Evolutionary conservation across 495 filamentous ascomycete species (phyloP).

Genomic region (Xylaria castorea): DNA sequence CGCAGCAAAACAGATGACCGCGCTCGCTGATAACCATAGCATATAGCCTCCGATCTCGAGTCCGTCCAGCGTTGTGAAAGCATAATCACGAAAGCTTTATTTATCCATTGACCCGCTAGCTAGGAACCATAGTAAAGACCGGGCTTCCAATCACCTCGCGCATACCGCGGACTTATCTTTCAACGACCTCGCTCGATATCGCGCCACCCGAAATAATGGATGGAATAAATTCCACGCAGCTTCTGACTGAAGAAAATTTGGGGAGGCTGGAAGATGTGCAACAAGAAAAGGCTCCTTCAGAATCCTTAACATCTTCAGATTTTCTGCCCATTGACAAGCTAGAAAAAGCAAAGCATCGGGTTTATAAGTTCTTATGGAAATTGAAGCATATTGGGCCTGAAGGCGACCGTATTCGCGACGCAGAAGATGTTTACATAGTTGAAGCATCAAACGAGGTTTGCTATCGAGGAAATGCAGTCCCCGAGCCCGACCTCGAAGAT

Average conservation of each 20-base stretch:
- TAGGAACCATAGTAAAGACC: neutral
- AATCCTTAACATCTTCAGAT: neutral
- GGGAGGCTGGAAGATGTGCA: neutral
- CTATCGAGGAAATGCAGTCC: conserved; percentile 5
- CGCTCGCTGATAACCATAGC: neutral
- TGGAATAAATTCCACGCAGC: neutral
- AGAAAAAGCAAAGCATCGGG: neutral
- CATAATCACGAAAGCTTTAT: neutral
- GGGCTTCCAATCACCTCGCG: neutral
- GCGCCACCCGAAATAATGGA: neutral
- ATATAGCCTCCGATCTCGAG: neutral
- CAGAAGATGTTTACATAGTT: neutral
- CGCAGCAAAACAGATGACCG: neutral
- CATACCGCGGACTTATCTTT: too few relatives aligned
- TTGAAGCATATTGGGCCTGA: neutral
- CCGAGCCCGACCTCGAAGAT: conserved; percentile 8
- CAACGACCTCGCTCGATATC: too few relatives aligned
- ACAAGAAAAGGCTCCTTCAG: neutral
- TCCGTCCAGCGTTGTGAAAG: neutral
- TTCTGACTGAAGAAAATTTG: neutral
- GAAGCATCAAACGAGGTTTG: neutral
- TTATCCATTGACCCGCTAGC: neutral
- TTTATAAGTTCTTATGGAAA: neutral
- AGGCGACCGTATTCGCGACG: neutral
- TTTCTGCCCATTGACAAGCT: neutral